Conservation (phyloP, 306 rosid genomes). For the Prunus padus region DNA sequence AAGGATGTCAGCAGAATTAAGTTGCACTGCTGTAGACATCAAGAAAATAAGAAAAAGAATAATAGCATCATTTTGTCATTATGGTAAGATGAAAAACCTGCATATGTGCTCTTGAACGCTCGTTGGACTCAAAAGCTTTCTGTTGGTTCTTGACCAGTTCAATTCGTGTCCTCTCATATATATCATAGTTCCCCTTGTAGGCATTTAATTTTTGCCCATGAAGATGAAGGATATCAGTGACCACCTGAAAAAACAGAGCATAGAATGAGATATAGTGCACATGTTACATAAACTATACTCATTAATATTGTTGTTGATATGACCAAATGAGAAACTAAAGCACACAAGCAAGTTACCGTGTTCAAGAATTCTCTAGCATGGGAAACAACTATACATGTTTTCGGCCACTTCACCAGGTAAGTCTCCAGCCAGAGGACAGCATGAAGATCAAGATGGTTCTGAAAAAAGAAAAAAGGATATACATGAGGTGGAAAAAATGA, state of each 20-base stretch:
- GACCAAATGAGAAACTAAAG: constrained; percentile 14
- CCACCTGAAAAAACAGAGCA: constrained; percentile 57
- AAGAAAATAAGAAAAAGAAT: constrained; percentile 12
- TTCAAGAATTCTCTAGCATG: constrained; percentile 98
- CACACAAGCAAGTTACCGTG: constrained; percentile 52
- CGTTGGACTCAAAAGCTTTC: constrained; percentile 89
- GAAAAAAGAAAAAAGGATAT: constrained; percentile 28
- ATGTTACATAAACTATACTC: background rate
- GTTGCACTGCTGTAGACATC: background rate
- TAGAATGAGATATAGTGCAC: constrained; percentile 10
- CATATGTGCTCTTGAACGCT: constrained; percentile 90
- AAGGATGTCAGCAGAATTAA: background rate
- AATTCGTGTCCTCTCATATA: constrained; percentile 83
- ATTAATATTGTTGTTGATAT: background rate
- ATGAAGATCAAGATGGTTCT: constrained; percentile 99
- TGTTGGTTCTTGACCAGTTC: constrained; percentile 87
- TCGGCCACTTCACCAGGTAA: constrained; percentile 93
- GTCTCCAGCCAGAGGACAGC: constrained; percentile 97
- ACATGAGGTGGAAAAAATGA: background rate
- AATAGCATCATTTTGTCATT: background rate
- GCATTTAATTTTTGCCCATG: constrained; percentile 73
- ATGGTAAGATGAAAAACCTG: constrained; percentile 51
- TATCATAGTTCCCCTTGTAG: constrained; percentile 88
- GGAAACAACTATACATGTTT: constrained; percentile 93
- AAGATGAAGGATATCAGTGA: constrained; percentile 86